These are phyloP conservation scores for Tilletia caries DNA, from an alignment of 1,284 basidiomycete genomes.

Conservation along the genomic window DNA sequence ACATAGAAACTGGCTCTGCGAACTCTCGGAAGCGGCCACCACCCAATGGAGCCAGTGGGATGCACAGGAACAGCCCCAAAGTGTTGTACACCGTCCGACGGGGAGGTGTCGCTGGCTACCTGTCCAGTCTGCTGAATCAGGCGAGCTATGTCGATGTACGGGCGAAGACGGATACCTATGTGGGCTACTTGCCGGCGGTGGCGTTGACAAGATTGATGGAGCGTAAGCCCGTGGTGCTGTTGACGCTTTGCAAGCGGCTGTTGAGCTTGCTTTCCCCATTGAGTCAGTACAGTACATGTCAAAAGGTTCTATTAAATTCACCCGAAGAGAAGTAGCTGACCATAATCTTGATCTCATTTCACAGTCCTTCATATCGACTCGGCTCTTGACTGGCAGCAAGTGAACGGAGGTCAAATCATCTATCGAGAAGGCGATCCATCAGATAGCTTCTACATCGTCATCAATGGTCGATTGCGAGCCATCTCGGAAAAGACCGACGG, in stretches of 20 bases:
- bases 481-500: constrained; percentile 64
- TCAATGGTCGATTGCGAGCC: constrained; percentile 90
- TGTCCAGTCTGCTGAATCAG: constrained; percentile 87
- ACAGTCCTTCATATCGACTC: constrained; percentile 89
- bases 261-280: constrained; percentile 90
- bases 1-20: neutral
- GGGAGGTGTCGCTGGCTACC: constrained; percentile 94
- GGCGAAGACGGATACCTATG: constrained; percentile 94
- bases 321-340: too few relatives aligned
- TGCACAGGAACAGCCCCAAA: constrained; percentile 22
- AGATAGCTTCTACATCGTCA: constrained; percentile 94
- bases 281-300: constrained; percentile 59
- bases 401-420: constrained; percentile 81
- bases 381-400: constrained; percentile 96
- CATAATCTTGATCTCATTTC: too few relatives aligned
- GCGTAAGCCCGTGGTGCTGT: constrained; percentile 85
- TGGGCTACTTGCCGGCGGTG: constrained; percentile 84
- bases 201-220: constrained; percentile 87
- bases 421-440: constrained; percentile 85
- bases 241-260: constrained; percentile 92
- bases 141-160: constrained; percentile 93
- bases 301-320: too few relatives aligned
- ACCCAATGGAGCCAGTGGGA: neutral
- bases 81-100: constrained; percentile 79
- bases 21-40: neutral